phyloP scores from a whole-genome alignment of 768 basidiomycete species.

The Suillus subalutaceus region DNA sequence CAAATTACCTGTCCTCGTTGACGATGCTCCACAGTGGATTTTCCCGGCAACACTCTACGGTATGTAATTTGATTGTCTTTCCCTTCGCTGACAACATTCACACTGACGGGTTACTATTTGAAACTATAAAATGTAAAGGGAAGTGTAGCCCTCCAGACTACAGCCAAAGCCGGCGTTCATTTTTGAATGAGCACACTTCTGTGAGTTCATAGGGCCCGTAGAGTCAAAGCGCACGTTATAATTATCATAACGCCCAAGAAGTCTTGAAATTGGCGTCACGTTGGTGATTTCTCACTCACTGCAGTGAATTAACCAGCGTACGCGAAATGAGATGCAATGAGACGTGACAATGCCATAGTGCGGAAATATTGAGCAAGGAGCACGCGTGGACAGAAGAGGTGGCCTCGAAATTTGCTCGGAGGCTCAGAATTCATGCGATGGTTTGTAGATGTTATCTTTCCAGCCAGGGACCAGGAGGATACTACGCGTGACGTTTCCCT shows the following conservation, averaged over 20 bases:
- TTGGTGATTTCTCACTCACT: conserved; percentile 7
- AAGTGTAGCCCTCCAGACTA: conserved; percentile 22
- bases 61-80: conserved; percentile 46
- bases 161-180: conserved; percentile 9
- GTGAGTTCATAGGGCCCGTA: not conserved
- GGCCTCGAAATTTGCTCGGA: not conserved
- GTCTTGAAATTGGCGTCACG: not conserved
- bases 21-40: conserved; percentile 33
- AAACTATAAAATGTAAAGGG: conserved; percentile 50
- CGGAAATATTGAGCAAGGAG: conserved; percentile 2
- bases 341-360: not conserved
- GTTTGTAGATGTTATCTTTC: not conserved
- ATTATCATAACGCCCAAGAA: not conserved
- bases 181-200: conserved; percentile 5
- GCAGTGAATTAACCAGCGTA: conserved; percentile 2
- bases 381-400: not conserved
- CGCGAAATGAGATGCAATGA: not conserved
- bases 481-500: not conserved
- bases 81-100: conserved; percentile 44
- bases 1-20: conserved; percentile 36
- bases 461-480: not conserved
- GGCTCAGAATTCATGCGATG: not conserved
- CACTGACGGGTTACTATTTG: conserved; percentile 47
- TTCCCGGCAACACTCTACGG: conserved; percentile 35
- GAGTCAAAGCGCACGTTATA: conserved; percentile 7